Evolutionary conservation across 2,329 filamentous ascomycete species (phyloP), one percentile per base, ranked within the genome.

Genomic region (Arthrinium phaeospermum): DNA sequence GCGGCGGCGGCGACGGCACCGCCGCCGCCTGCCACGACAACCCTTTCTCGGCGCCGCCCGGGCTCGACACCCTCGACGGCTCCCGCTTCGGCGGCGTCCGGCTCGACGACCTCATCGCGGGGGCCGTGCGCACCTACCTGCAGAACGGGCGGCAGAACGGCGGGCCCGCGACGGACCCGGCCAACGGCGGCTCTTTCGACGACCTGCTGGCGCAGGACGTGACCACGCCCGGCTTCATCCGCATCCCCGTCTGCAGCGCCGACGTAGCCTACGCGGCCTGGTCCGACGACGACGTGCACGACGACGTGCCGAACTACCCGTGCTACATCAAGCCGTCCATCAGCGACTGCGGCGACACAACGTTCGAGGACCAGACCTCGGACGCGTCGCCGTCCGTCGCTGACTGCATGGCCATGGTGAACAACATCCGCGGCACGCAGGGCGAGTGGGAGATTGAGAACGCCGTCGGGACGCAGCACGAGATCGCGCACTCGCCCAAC

Each of bases 201-300:
- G 70, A 76, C 41, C 76, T 83, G 19, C 19, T 78, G 34, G 70
- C 10, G 1, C 10, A 37, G 2, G 57, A 77, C 41, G 71, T 83
- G 57, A 81, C 78, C 7, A 81, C 79, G 0, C 79, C 82, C 0
- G 83, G 83, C 1, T 80, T 79, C 72, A 77, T 84, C 51, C 78
- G 76, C 8, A 76, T 85, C 1, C 83, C 83, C 45, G 81, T 85
- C 19, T 85, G 83, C 77, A 79, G 77, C 70, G 72, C 79, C 47
- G 77, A 80, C 45, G 14, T 22, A 16, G 45, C 45, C 44, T 53
- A 7, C 37, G 10, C 37, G 37, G 37, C 37, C 6, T 37, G 37
- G 37, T 5, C 37, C 37, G 37, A 37, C 37, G 10, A 7, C 6
- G 5, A 3, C 1, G 37, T 37, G 37, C 37, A 37, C 37, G 6